Percentiles rank a stretch among this genome's conserved stretches.
Evolutionary conservation across 2,329 filamentous ascomycete species (phyloP).

Genomic region (Didymella keratinophila): DNA sequence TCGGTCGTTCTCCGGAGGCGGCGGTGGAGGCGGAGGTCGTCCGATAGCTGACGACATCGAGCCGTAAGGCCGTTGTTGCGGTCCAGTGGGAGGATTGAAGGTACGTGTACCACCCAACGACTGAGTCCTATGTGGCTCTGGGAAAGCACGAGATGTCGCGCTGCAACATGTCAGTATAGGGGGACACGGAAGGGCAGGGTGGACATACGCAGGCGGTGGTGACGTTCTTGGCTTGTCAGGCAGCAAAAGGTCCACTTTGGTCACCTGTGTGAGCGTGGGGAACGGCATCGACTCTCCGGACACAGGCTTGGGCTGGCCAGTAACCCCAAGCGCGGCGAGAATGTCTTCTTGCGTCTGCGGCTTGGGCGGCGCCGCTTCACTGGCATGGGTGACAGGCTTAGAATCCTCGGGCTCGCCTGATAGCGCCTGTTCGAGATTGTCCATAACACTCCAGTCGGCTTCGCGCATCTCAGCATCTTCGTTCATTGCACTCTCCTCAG

Average conservation of each 20-base stretch:
- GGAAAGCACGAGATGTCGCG: constrained; percentile 10
- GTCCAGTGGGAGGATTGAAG: constrained; percentile 19
- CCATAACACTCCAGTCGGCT: constrained; percentile 50
- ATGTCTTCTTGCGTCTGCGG: constrained; percentile 48
- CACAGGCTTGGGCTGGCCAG: constrained; percentile 48
- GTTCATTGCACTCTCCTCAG: constrained; percentile 31
- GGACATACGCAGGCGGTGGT: constrained; percentile 19
- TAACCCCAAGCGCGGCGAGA: constrained; percentile 48
- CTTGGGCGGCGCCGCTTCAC: constrained; percentile 14
- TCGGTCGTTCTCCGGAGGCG: constrained; percentile 22
- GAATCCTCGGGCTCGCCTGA: constrained; percentile 30
- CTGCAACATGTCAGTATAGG: constrained; percentile 16
- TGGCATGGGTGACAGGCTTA: constrained; percentile 8
- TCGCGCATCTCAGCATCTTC: constrained; percentile 48
- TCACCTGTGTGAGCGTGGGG: constrained; percentile 21
- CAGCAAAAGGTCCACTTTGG: constrained; percentile 23
- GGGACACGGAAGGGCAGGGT: background rate
- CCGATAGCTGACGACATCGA: constrained; percentile 30
- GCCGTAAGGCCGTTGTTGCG: constrained; percentile 37
- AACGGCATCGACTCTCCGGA: constrained; percentile 32
- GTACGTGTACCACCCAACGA: constrained; percentile 33
- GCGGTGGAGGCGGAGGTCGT: constrained; percentile 31
- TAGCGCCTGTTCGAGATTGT: constrained; percentile 51
- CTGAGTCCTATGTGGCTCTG: constrained; percentile 30
- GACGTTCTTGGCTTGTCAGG: constrained; percentile 30